Conservation (phyloP, 164 flowering plant genomes). For the Sextonia rubra region DNA sequence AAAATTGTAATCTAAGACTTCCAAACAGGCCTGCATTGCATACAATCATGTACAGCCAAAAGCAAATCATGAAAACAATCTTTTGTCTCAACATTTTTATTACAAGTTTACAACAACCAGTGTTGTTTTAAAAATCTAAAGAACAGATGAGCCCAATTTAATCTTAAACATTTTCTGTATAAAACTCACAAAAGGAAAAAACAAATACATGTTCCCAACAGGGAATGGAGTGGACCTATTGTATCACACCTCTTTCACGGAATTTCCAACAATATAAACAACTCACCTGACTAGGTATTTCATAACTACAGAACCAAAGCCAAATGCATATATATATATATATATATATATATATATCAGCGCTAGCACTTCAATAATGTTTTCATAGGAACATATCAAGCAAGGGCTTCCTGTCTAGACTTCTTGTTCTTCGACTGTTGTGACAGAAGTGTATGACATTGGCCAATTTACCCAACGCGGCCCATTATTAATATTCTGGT, state of each 20-base stretch:
- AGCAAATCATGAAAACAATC: neutral
- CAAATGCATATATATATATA: conserved; percentile 3
- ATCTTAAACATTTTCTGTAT: neutral
- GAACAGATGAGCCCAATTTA: neutral
- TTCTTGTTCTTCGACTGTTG: neutral
- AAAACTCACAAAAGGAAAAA: neutral
- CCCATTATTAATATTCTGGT: neutral
- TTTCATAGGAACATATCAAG: neutral
- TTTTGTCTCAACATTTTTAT: neutral
- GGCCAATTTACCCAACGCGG: neutral
- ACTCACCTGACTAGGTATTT: neutral
- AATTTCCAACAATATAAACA: neutral
- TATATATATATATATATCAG: neutral
- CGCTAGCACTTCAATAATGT: neutral
- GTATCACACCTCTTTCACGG: neutral
- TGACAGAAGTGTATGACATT: neutral
- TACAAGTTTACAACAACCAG: conserved; percentile 6
- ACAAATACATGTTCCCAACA: conserved; percentile 1
- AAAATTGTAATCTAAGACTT: neutral
- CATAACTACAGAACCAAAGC: conserved; percentile 1
- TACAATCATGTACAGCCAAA: neutral
- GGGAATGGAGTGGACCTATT: neutral
- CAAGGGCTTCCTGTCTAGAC: neutral
- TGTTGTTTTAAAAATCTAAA: neutral
- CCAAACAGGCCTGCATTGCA: neutral